Percentiles rank a stretch among this genome's conserved stretches.
Conservation (phyloP, 305 asterid species). For the Andrographis paniculata region DNA sequence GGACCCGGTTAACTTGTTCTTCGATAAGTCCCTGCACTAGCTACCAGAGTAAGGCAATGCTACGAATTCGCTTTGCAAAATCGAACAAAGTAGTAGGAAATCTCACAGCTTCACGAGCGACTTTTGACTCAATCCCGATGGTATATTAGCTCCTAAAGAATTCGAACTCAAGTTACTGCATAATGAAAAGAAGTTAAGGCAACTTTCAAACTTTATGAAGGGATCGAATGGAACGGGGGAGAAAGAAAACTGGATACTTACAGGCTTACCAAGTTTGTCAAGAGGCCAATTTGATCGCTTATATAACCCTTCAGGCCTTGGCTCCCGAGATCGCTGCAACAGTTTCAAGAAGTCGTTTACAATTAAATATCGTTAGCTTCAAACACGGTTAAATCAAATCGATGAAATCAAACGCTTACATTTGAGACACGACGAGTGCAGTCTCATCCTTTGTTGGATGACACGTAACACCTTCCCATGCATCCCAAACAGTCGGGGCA, state of each 20-base stretch:
- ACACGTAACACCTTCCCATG: conserved; percentile 99
- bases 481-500: conserved; percentile 97
- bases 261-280: conserved; percentile 95
- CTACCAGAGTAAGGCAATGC: no score
- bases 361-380: not conserved
- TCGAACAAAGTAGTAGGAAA: conserved; percentile 6
- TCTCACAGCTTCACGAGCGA: conserved; percentile 97
- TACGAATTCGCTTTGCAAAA: no score
- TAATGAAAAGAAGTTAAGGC: not conserved
- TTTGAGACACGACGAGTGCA: conserved; percentile 67
- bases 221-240: no score
- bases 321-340: conserved; percentile 82
- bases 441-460: conserved; percentile 43
- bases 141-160: conserved; percentile 66
- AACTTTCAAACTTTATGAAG: no score
- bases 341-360: not conserved
- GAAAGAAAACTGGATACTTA: no score
- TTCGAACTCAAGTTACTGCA: conserved; percentile 92
- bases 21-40: conserved; percentile 76
- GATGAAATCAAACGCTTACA: conserved; percentile 52
- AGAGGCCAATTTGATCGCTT: conserved; percentile 59
- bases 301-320: conserved; percentile 93
- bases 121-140: conserved; percentile 73
- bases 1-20: conserved; percentile 64
- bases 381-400: no score